Evolutionary conservation across 129 eudicot genomes (phyloP).

Genomic region (Helichrysum umbraculigerum): DNA sequence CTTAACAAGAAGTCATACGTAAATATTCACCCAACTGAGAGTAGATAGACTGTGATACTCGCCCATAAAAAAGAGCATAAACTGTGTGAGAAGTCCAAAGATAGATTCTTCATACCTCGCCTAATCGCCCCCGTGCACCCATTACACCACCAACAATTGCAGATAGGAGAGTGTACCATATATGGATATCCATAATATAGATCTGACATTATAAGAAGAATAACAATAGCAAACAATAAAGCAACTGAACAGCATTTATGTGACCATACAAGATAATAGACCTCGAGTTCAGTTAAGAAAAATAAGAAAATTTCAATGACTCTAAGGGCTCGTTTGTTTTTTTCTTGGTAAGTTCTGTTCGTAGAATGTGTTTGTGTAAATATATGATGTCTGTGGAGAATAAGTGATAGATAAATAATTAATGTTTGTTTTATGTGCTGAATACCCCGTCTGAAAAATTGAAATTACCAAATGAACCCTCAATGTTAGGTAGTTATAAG

Average conservation of each 20-base stretch:
- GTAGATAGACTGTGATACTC: background rate
- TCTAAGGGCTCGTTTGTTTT: background rate
- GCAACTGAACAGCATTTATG: constrained; percentile 11
- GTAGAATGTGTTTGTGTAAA: no score
- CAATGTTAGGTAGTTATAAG: no score
- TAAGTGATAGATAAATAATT: no score
- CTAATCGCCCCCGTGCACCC: constrained; percentile 95
- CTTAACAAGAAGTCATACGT: background rate
- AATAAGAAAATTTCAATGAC: background rate
- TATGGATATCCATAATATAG: constrained; percentile 92
- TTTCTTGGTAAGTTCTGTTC: no score
- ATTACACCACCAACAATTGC: constrained; percentile 96
- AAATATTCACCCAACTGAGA: background rate
- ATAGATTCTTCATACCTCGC: constrained; percentile 63
- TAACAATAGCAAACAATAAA: background rate
- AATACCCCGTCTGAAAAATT: no score
- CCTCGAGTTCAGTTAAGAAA: constrained; percentile 18
- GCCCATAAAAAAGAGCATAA: background rate
- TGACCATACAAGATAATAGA: constrained; percentile 17
- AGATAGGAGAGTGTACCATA: constrained; percentile 88
- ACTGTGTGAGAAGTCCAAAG: background rate
- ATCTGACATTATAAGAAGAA: constrained; percentile 52
- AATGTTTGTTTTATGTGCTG: no score
- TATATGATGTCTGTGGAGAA: no score
- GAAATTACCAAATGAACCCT: background rate